Base-by-base conservation (phyloP, 768 basidiomycete species). In the Leccinum variicolor region DNA sequence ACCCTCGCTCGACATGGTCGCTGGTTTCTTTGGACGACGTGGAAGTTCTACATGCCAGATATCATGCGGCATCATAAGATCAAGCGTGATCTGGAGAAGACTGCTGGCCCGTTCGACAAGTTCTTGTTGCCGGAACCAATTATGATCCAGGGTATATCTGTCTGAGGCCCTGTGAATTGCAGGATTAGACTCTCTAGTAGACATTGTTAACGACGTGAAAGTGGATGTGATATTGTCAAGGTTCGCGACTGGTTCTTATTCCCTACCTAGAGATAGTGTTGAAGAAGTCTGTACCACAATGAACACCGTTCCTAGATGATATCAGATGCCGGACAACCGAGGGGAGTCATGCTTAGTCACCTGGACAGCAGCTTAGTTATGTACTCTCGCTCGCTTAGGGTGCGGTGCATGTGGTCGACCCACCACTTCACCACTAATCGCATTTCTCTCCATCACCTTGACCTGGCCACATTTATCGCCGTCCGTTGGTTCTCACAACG, bases 11-110 rank as follows among this genome's bases (percentile, higher is more conserved):
- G 81, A 63, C 81, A 89, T 65, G 79, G 85, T 23, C 83, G 89
- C 41, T 70, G 79, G 66, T 91, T 91, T 77, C 74, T 90, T 53
- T 91, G 89, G 89, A 91, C 88, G 60, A 81, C 81, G 4, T 74
- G 77, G 57, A 70, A 71, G 54, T 89, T 81, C 64, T 90, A 88
- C 65, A 71, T 80, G 19, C 87, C 87, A 0, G 70, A 78, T 41
- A 65, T 78, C 9, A 52, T 73, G 47, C 62, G 62, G 34, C 72
- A 73, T 49, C 69, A 64, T 19, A 17, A 33, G 43, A 69, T 60
- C 23, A 72, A 74, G 62, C 56, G 46, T 28, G 62, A 74, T 50
- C 66, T 87, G 17, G 84, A 85, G 72, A 74, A 70, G 45, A 67
- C 77, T 14, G 83, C 80, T 45, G 86, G 86, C 3, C 80, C 84